These are phyloP conservation scores for Colletotrichum liriopes DNA, from an alignment of 2,329 filamentous ascomycete species.

Conservation along the genomic window DNA sequence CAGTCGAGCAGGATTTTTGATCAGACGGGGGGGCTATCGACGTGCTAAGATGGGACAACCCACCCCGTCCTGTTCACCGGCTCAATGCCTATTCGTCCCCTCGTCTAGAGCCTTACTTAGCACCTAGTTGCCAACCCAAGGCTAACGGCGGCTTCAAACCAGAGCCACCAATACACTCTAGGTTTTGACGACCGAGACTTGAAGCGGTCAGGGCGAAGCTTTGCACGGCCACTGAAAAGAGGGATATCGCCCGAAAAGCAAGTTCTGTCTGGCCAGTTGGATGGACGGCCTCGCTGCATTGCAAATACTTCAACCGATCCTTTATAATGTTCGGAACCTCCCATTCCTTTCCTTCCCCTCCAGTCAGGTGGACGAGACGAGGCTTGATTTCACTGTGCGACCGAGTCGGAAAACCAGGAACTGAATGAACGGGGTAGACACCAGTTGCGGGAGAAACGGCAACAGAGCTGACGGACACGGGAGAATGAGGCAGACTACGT, in stretches of 20 bases:
- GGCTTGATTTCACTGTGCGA: conserved; percentile 9
- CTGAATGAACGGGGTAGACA: neutral
- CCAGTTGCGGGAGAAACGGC: conserved; percentile 14
- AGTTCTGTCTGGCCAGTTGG: neutral
- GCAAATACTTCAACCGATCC: conserved; percentile 22
- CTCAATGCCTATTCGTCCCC: conserved; percentile 36
- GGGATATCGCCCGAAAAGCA: conserved; percentile 19
- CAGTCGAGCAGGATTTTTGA: conserved; percentile 9
- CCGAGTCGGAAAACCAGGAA: conserved; percentile 11
- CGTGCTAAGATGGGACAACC: conserved; percentile 24
- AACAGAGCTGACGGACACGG: conserved; percentile 1
- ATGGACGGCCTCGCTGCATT: conserved; percentile 4
- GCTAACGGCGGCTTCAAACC: conserved; percentile 17
- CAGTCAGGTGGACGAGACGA: conserved; percentile 1
- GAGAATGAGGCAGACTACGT: conserved; percentile 35
- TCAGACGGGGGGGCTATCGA: conserved; percentile 18
- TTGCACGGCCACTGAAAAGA: conserved; percentile 26
- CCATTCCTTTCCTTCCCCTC: conserved; percentile 1
- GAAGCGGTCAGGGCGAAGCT: conserved; percentile 41
- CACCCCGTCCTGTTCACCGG: conserved; percentile 15
- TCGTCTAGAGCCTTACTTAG: conserved; percentile 26
- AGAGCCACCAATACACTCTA: conserved; percentile 31
- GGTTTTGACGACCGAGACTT: conserved; percentile 37
- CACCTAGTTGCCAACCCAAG: conserved; percentile 14
- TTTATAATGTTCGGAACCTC: conserved; percentile 20